Conservation (phyloP, 768 basidiomycete species). For the Russula abietina region DNA sequence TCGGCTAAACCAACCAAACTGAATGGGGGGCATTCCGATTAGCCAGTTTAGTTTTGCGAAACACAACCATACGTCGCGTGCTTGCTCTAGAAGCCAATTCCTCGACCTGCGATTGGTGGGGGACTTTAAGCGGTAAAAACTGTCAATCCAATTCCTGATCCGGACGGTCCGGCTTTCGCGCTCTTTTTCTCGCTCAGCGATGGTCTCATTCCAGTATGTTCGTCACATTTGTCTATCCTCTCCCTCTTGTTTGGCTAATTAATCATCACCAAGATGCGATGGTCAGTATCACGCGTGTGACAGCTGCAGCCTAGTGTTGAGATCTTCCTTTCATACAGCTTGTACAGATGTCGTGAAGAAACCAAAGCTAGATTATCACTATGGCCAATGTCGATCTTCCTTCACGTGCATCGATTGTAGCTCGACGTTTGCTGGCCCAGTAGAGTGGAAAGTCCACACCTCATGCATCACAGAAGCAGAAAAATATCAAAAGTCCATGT, state of each 20-base stretch:
- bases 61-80: too few species aligned
- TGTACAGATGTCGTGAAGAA: conserved; percentile 90
- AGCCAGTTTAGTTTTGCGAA: not conserved
- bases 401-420: conserved; percentile 88
- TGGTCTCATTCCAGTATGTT: conserved; percentile 26
- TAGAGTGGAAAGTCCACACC: conserved; percentile 77
- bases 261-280: conserved; percentile 22
- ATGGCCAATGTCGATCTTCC: conserved; percentile 51
- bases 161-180: not conserved
- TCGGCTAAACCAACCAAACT: not conserved
- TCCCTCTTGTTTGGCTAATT: conserved; percentile 15
- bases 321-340: conserved; percentile 35
- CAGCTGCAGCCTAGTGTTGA: not conserved
- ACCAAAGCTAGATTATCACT: conserved; percentile 84
- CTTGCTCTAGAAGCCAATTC: too few species aligned
- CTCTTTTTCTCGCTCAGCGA: not conserved
- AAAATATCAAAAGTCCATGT: conserved; percentile 85
- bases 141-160: not conserved
- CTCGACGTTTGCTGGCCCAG: conserved; percentile 70
- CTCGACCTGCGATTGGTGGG: not conserved
- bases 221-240: conserved; percentile 23
- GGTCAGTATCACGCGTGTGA: conserved; percentile 17
- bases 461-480: conserved; percentile 86
- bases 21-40: not conserved
- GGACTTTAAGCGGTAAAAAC: too few species aligned